These are phyloP conservation scores for Bipolaris sorokiniana DNA, from an alignment of 2,329 filamentous ascomycete genomes.

Conservation along the genomic window DNA sequence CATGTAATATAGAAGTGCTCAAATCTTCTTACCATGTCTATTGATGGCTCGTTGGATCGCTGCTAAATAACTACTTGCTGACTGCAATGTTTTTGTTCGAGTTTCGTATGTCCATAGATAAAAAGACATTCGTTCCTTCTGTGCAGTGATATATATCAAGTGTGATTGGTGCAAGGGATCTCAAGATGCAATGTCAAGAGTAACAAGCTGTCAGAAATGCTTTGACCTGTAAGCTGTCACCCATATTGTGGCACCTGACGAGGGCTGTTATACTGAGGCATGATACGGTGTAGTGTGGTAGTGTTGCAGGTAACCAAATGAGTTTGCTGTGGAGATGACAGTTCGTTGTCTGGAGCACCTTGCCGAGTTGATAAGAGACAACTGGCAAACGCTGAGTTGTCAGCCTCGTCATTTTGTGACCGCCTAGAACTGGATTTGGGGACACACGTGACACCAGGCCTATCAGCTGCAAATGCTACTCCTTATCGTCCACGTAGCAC, in stretches of 20 bases:
- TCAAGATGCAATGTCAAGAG: background rate
- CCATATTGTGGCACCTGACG: background rate
- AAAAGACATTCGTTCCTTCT: background rate
- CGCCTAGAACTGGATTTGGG: background rate
- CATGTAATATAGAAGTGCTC: background rate
- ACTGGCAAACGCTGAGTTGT: background rate
- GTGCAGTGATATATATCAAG: background rate
- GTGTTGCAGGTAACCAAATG: background rate
- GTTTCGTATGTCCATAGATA: background rate
- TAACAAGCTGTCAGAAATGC: background rate
- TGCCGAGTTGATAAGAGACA: background rate
- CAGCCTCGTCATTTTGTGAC: background rate
- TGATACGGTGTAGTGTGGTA: too few relatives aligned
- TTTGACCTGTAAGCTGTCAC: background rate
- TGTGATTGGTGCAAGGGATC: background rate
- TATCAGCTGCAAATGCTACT: background rate
- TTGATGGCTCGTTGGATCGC: background rate
- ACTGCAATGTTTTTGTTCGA: background rate
- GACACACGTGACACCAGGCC: background rate
- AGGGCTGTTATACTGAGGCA: background rate
- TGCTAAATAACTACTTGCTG: background rate
- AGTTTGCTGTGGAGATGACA: background rate
- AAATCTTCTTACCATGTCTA: background rate
- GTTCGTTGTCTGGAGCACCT: background rate
- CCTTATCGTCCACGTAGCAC: too few relatives aligned